Evolutionary conservation across 768 basidiomycete genomes (phyloP).

Genomic region (Lepiota subincarnata): DNA sequence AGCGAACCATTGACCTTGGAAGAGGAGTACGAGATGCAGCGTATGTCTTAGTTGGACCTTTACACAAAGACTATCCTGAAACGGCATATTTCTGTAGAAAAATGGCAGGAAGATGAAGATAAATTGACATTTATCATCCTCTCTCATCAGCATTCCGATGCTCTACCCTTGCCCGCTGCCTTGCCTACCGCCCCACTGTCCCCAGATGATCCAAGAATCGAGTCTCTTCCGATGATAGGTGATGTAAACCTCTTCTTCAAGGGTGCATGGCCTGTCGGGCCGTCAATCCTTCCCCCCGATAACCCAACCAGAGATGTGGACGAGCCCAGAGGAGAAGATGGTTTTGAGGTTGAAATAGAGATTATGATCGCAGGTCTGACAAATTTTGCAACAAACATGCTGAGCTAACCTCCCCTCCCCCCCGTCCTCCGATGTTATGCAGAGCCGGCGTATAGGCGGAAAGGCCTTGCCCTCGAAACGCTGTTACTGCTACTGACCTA

Average conservation of each 20-base stretch:
- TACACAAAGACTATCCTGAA: background rate
- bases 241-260: slow-evolving; percentile 91
- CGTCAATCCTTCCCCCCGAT: background rate
- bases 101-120: slow-evolving; percentile 85
- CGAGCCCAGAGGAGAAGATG: slow-evolving; percentile 29
- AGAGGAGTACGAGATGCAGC: slow-evolving; percentile 88
- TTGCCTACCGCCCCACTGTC: slow-evolving; percentile 10
- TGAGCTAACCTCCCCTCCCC: background rate
- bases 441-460: slow-evolving; percentile 68
- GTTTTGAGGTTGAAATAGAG: slow-evolving; percentile 77
- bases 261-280: slow-evolving; percentile 28
- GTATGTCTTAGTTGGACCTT: slow-evolving; percentile 33
- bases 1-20: slow-evolving; percentile 78
- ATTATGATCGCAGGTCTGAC: slow-evolving; percentile 84
- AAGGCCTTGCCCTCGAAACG: slow-evolving; percentile 61
- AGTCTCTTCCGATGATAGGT: slow-evolving; percentile 67
- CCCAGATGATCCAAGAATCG: slow-evolving; percentile 31
- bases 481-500: slow-evolving; percentile 68
- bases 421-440: slow-evolving; percentile 1
- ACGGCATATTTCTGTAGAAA: slow-evolving; percentile 46
- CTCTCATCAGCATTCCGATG: slow-evolving; percentile 28
- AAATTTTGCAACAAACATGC: too few species aligned
- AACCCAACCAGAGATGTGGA: slow-evolving; percentile 19
- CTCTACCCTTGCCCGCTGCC: slow-evolving; percentile 1
- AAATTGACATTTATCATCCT: slow-evolving; percentile 93